Conservation (phyloP, 148 eudicot species). For the Silene latifolia region DNA sequence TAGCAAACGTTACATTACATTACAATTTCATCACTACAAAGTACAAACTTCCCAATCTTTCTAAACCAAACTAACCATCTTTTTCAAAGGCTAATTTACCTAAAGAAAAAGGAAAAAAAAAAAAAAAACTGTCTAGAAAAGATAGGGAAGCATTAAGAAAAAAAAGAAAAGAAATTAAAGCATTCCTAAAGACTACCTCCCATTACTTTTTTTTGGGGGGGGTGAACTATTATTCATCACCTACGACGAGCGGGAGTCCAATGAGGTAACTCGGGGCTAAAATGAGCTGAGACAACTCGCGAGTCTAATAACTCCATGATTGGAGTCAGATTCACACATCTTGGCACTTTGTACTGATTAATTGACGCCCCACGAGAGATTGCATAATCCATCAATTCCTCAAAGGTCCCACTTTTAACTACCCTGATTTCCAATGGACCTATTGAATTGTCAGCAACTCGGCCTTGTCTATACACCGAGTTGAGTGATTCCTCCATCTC, state of each 20-base stretch:
- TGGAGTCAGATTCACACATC: slow-evolving; percentile 82
- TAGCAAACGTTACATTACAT: slow-evolving; percentile 28
- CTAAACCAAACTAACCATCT: slow-evolving; percentile 18
- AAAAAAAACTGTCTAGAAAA: slow-evolving; percentile 7
- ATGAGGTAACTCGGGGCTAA: slow-evolving; percentile 55
- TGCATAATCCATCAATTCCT: slow-evolving; percentile 86
- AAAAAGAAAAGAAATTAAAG: neutral
- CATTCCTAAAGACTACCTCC: slow-evolving; percentile 1
- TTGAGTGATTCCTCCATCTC: slow-evolving; percentile 74
- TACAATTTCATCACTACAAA: slow-evolving; percentile 13
- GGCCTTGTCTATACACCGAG: slow-evolving; percentile 80
- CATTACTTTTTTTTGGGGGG: neutral
- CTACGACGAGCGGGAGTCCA: slow-evolving; percentile 75
- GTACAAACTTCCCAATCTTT: slow-evolving; percentile 17
- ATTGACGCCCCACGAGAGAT: slow-evolving; percentile 90
- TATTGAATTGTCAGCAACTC: slow-evolving; percentile 66
- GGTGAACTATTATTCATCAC: slow-evolving; percentile 22
- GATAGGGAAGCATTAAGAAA: neutral
- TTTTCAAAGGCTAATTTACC: slow-evolving; percentile 18
- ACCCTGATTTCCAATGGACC: slow-evolving; percentile 83
- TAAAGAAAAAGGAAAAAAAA: slow-evolving; percentile 11
- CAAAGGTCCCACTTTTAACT: slow-evolving; percentile 69
- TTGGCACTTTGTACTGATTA: slow-evolving; percentile 75
- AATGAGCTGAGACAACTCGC: slow-evolving; percentile 64
- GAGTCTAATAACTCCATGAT: slow-evolving; percentile 79